Base-by-base conservation (phyloP, 1,284 basidiomycete species). In the Marasmius oreades region DNA sequence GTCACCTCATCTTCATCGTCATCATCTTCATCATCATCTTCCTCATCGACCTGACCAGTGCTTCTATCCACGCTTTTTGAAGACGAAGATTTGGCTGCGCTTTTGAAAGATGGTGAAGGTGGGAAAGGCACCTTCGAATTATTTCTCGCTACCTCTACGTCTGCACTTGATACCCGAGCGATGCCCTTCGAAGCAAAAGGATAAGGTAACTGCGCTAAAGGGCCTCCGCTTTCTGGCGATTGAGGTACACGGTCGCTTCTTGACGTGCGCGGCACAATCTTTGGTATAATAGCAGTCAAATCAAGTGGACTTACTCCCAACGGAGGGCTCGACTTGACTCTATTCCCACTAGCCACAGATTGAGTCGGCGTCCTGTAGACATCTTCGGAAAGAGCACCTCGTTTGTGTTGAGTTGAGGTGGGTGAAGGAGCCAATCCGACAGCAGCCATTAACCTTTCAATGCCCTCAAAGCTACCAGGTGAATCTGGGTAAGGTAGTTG, bases 361-460 rank as follows among this genome's bases (percentile, higher is more conserved):
- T 65, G 70, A 18, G 64, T 66, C n/a, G 85, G 85, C 18, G 69
- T 76, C 52, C 79, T 75, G 61, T 90, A 90, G 56, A 90, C 67
- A 52, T 88, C 82, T 0, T 76, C 80, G 1, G 81, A 78, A 22
- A 90, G 70, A 20, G 78, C 76, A 6, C 78, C 79, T 5, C 87
- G 72, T 7, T 81, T 70, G 20, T 55, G 58, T 36, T 55, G 50
- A 10, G 39, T 7, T 20, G 39, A 79, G 39, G 79, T 77, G 3
- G 75, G 69, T 1, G 82, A 77, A 7, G 73, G 70, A 14, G 75
- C 81, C 56, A 85, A 77, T 0, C 88, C 88, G 11, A 86, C 82
- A 11, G 86, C 87, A 0, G 87, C 86, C 55, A 91, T 70, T 11
- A 90, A 81, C 59, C 81, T 78, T 51, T 88, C 84, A 58, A 89